phyloP scores from a whole-genome alignment of 345 rosid genomes.

The Sapria himalayana region DNA sequence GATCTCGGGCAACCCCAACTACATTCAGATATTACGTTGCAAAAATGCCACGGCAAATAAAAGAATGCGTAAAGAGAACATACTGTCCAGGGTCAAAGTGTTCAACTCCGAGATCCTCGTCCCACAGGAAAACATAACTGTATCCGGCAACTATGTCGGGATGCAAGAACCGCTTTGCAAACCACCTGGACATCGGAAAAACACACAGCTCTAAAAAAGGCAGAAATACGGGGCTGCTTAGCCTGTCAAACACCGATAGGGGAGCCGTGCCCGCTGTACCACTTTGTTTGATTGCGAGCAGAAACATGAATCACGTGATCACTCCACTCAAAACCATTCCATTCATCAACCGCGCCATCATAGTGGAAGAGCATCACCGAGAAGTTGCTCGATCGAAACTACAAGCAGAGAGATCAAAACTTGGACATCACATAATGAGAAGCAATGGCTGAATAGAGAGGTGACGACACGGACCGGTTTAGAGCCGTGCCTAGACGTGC shows the following conservation, averaged over 20 bases:
- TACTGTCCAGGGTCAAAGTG: slow-evolving; percentile 35
- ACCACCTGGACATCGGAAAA: slow-evolving; percentile 32
- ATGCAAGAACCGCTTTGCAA: slow-evolving; percentile 66
- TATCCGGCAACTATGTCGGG: slow-evolving; percentile 46
- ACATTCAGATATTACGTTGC: no score
- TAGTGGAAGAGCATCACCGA: slow-evolving; percentile 80
- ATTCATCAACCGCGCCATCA: slow-evolving; percentile 59
- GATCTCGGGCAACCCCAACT: no score
- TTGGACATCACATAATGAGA: neutral
- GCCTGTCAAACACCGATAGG: no score
- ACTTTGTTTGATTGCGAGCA: slow-evolving; percentile 69
- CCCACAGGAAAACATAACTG: slow-evolving; percentile 46
- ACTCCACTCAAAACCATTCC: slow-evolving; percentile 53
- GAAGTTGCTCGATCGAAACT: slow-evolving; percentile 48
- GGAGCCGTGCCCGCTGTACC: no score
- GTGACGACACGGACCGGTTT: no score
- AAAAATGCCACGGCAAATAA: no score
- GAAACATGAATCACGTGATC: slow-evolving; percentile 47
- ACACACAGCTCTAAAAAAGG: no score
- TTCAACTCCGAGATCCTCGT: slow-evolving; percentile 63
- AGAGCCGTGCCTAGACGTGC: no score
- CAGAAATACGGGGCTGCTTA: no score
- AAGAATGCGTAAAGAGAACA: no score
- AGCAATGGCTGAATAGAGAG: neutral
- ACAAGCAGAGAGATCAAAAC: slow-evolving; percentile 9